phyloP scores from a whole-genome alignment of 495 filamentous ascomycete genomes.

The Sordaria brevicollis region DNA sequence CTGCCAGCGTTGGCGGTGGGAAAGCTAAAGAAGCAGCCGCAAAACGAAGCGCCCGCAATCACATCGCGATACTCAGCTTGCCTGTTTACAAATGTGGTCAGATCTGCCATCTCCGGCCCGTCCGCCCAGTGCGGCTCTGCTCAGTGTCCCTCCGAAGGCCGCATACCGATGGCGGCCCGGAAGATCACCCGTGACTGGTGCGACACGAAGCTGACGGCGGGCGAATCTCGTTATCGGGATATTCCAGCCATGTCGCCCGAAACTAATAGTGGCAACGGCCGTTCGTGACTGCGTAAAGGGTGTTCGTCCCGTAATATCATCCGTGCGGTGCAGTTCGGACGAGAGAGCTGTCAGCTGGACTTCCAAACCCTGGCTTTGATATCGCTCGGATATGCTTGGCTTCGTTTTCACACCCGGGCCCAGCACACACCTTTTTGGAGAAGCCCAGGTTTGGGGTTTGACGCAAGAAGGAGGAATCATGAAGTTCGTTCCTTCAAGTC shows the following conservation, averaged over 20 bases:
- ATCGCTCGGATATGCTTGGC: neutral
- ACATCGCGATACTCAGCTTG: no score
- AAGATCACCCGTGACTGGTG: neutral
- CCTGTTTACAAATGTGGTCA: no score
- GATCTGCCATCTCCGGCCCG: neutral
- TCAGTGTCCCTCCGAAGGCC: neutral
- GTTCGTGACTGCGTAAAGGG: neutral
- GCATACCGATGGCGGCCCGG: neutral
- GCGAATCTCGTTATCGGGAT: neutral
- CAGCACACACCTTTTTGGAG: no score
- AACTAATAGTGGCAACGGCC: no score
- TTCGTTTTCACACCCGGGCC: neutral
- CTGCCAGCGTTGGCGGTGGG: no score
- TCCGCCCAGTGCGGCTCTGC: no score
- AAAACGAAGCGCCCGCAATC: no score
- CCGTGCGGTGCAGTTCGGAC: neutral
- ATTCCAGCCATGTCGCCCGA: no score
- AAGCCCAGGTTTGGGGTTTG: neutral
- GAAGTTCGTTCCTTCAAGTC: neutral
- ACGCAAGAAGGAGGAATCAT: neutral
- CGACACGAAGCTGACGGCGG: no score
- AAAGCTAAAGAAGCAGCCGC: no score
- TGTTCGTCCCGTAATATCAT: neutral
- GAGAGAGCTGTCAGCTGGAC: neutral
- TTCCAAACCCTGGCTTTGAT: neutral